Conservation (phyloP, 2,329 filamentous ascomycete genomes). For the Xylaria sp. region DNA sequence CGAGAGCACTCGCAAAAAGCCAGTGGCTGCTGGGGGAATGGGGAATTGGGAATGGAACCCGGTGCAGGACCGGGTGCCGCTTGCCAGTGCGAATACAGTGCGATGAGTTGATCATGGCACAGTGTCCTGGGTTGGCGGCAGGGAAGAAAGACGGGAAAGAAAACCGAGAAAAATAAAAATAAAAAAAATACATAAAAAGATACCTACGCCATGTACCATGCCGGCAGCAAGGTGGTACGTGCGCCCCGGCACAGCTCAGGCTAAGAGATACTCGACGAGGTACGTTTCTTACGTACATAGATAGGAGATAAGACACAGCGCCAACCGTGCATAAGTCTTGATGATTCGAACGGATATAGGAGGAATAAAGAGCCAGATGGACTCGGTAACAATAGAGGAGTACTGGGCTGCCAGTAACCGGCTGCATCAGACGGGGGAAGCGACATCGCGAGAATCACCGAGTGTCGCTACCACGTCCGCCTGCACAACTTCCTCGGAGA, state of each 20-base stretch:
- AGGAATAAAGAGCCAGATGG: constrained; percentile 21
- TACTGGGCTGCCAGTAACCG: constrained; percentile 37
- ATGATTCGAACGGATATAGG: background rate
- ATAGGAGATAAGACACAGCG: constrained; percentile 2
- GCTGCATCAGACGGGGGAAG: constrained; percentile 21
- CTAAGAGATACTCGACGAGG: constrained; percentile 28
- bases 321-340: background rate
- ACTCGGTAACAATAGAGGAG: constrained; percentile 20
- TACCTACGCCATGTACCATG: constrained; percentile 31
- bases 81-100: constrained; percentile 23
- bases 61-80: constrained; percentile 23
- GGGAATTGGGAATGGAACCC: constrained; percentile 27
- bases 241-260: constrained; percentile 27
- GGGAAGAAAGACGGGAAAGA: constrained; percentile 9
- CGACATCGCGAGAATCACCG: constrained; percentile 23
- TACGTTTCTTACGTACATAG: constrained; percentile 24
- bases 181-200: constrained; percentile 15
- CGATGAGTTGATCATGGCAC: background rate
- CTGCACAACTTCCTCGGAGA: constrained; percentile 4
- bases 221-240: constrained; percentile 29
- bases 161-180: constrained; percentile 7
- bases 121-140: constrained; percentile 22
- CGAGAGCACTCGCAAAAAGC: constrained; percentile 23
- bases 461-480: constrained; percentile 21
- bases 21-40: constrained; percentile 23